These are phyloP conservation scores for Ophiostoma tasmaniense DNA, from an alignment of 2,329 filamentous ascomycete genomes.

Conservation along the genomic window DNA sequence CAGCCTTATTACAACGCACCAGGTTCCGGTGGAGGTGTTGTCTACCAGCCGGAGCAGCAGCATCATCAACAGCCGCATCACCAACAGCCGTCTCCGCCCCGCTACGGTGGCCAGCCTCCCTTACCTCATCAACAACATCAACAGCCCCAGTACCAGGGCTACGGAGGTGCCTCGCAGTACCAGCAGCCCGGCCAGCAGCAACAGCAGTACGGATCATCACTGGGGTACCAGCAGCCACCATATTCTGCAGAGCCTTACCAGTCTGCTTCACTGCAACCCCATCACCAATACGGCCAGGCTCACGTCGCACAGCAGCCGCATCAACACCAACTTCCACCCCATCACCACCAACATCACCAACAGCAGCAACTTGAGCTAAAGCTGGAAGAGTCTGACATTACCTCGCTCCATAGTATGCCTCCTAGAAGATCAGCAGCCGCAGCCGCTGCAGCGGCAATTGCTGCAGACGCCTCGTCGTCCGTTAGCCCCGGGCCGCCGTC, in stretches of 20 bases:
- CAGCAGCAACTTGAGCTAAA: not conserved
- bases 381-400: not conserved
- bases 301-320: not conserved
- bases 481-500: not conserved
- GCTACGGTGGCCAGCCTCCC: not conserved
- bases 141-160: slow-evolving; percentile 23
- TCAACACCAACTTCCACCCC: not conserved
- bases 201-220: slow-evolving; percentile 6
- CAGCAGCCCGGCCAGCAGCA: slow-evolving; percentile 12
- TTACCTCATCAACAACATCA: slow-evolving; percentile 16
- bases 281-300: not conserved
- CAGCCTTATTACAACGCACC: slow-evolving; percentile 4
- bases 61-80: slow-evolving; percentile 4
- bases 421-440: slow-evolving; percentile 16
- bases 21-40: not conserved
- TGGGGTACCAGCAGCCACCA: not conserved
- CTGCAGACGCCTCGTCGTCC: not conserved
- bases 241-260: not conserved
- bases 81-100: slow-evolving; percentile 1
- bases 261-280: not conserved
- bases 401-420: slow-evolving; percentile 15
- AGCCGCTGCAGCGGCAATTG: not conserved
- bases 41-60: slow-evolving; percentile 4
- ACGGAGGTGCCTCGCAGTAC: slow-evolving; percentile 19
- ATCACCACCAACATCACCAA: not conserved